These are phyloP conservation scores for Aquilaria agallochum DNA, from an alignment of 441 rosid genomes.

Conservation along the genomic window DNA sequence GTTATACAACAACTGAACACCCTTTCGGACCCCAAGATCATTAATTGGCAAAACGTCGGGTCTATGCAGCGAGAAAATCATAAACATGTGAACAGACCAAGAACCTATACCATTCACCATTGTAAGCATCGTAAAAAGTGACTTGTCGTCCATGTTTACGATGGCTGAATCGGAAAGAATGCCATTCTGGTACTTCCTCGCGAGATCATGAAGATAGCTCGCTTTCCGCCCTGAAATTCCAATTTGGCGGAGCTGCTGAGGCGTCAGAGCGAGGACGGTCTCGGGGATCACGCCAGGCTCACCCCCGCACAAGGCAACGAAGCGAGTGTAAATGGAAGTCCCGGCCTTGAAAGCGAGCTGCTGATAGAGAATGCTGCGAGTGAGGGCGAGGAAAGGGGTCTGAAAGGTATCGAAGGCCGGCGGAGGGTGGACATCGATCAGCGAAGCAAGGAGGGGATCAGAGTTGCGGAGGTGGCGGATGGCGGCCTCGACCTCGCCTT, in stretches of 20 bases:
- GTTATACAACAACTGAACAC: conserved; percentile 74
- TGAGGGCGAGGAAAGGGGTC: conserved; percentile 80
- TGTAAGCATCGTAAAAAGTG: conserved; percentile 91
- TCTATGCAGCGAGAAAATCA: conserved; percentile 94
- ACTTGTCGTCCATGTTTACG: conserved; percentile 89
- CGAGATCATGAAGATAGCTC: conserved; percentile 87
- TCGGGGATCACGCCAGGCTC: conserved; percentile 72
- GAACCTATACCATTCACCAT: conserved; percentile 99
- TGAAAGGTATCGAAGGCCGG: conserved; percentile 78
- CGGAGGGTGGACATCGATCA: conserved; percentile 63
- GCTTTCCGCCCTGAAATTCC: conserved; percentile 95
- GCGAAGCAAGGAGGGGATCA: conserved; percentile 61
- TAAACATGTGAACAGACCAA: conserved; percentile 98
- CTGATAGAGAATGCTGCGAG: conserved; percentile 87
- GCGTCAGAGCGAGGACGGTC: conserved; percentile 54
- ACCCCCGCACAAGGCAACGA: conserved; percentile 75
- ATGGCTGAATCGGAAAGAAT: conserved; percentile 73
- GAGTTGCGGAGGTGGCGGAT: conserved; percentile 65
- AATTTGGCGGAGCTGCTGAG: conserved; percentile 83
- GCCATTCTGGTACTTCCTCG: conserved; percentile 84
- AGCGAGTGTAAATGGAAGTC: conserved; percentile 84
- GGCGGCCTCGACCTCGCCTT: conserved; percentile 79
- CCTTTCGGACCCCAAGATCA: conserved; percentile 86
- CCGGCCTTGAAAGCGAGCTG: conserved; percentile 91
- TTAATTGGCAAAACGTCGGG: conserved; percentile 94